Base-by-base conservation (phyloP, 2,329 filamentous ascomycete species). In the Moelleriella libera region DNA sequence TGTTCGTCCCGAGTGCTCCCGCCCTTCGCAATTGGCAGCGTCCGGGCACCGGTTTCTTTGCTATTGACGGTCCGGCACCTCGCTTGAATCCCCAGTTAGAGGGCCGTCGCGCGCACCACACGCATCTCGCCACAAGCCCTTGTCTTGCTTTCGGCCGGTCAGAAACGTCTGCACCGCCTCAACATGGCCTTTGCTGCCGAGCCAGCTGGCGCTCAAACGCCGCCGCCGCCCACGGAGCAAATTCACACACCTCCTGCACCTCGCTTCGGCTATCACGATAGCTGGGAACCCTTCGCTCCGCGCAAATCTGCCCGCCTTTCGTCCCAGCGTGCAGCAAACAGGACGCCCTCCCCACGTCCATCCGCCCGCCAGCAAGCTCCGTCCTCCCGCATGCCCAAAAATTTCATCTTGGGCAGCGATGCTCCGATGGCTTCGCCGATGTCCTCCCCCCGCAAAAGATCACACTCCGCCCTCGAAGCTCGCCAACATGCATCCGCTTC, bases 211-310 rank as follows among this genome's bases (percentile, higher is more conserved):
- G 41, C 44, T 30, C 46, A 41, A 46, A 85, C 82, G 42, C 82
- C 83, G 53, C 76, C 81, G 45, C 79, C 78, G 52, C 69, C 76
- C 39, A 63, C 68, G 21, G 21, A 37, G 34, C 41, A 66, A 68
- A 52, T 65, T 84, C 42, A 66, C 68, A 85, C 82, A 45, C 85
- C 85, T 51, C 75, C 76, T 41, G 80, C 84, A 48, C 85, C 85
- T 44, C 75, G 75, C 50, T 75, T 80, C 58, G 84, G 83, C 39
- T 79, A 72, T 57, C 70, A 73, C 54, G 84, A 89, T 63, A 66
- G 71, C 52, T 88, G 82, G 71, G 76, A 85, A 58, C 84, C 84
- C 43, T 88, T 80, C 59, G 79, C 81, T 50, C 80, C 82, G 47
- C 76, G 83, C 61, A 83, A 84, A 57, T 84, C 80, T 4, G 74